Evolutionary conservation across 2,329 filamentous ascomycete genomes (phyloP).

Genomic region (Fusarium vanettenii): DNA sequence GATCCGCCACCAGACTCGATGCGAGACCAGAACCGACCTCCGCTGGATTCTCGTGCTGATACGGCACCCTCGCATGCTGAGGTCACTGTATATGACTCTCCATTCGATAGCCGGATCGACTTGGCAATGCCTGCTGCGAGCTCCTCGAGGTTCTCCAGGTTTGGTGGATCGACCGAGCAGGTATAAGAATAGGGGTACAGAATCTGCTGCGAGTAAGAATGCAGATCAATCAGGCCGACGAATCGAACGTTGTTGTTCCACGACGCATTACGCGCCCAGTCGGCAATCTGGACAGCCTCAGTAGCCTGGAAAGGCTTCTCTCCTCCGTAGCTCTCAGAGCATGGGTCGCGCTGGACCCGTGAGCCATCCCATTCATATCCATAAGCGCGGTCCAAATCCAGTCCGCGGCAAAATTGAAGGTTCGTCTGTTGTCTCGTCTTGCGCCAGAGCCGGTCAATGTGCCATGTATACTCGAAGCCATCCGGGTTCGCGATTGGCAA

Average conservation of each 20-base stretch:
- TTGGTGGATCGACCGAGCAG: conserved; percentile 81
- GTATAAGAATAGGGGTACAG: conserved; percentile 92
- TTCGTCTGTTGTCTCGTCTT: conserved; percentile 90
- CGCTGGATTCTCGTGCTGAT: conserved; percentile 38
- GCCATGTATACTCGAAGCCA: conserved; percentile 94
- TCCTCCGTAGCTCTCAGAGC: conserved; percentile 90
- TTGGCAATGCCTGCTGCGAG: conserved; percentile 89
- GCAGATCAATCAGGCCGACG: conserved; percentile 88
- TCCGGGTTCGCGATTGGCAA: conserved; percentile 93
- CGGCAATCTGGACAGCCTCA: conserved; percentile 79
- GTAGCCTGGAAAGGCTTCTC: conserved; percentile 84
- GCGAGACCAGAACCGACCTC: conserved; percentile 49
- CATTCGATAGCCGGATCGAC: conserved; percentile 83
- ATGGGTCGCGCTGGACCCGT: conserved; percentile 77
- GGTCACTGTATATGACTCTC: conserved; percentile 79
- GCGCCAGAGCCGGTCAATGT: conserved; percentile 90
- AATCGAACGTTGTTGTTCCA: conserved; percentile 79
- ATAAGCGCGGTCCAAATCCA: conserved; percentile 91
- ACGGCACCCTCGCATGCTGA: conserved; percentile 89
- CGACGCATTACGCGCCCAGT: conserved; percentile 87
- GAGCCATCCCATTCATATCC: conserved; percentile 84
- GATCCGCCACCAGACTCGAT: conserved; percentile 85
- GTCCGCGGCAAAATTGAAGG: conserved; percentile 84
- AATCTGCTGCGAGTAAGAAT: conserved; percentile 95
- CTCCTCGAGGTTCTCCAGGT: conserved; percentile 91